Evolutionary conservation across 1,139 yeast species (phyloP).

Genomic region (Zygoascus meyerae): DNA sequence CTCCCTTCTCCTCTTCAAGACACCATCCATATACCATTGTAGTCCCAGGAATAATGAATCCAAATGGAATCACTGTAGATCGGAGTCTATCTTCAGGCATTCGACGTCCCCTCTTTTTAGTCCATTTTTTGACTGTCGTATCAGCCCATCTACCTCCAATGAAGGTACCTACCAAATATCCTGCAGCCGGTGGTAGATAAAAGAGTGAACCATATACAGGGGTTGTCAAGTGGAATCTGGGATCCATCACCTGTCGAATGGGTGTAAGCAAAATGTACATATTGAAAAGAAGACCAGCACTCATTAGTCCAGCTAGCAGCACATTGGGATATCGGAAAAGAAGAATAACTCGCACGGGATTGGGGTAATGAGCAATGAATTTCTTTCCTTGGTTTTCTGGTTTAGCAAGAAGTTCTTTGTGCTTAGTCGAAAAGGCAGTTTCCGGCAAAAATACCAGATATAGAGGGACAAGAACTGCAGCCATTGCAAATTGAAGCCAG

Average conservation of each 20-base stretch:
- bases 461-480: constrained; percentile 34
- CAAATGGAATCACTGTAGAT: constrained; percentile 37
- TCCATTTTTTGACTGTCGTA: constrained; percentile 39
- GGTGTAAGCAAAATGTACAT: constrained; percentile 52
- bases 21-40: constrained; percentile 51
- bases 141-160: constrained; percentile 51
- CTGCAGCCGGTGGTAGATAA: constrained; percentile 50
- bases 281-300: constrained; percentile 39
- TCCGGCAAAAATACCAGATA: constrained; percentile 55
- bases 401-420: constrained; percentile 35
- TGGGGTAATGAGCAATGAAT: constrained; percentile 40
- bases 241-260: constrained; percentile 48
- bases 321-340: constrained; percentile 42
- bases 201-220: constrained; percentile 48
- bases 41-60: constrained; percentile 39
- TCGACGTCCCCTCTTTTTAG: constrained; percentile 40
- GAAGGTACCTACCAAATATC: constrained; percentile 44
- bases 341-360: constrained; percentile 40
- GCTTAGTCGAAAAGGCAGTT: constrained; percentile 41
- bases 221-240: constrained; percentile 42
- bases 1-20: constrained; percentile 44
- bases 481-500: constrained; percentile 50
- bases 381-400: constrained; percentile 26
- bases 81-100: constrained; percentile 49
- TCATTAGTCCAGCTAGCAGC: constrained; percentile 41